Evolutionary conservation across 2,329 filamentous ascomycete genomes (phyloP), one percentile per base, ranked within the genome.

Genomic region (Didymosphaeria variabile): DNA sequence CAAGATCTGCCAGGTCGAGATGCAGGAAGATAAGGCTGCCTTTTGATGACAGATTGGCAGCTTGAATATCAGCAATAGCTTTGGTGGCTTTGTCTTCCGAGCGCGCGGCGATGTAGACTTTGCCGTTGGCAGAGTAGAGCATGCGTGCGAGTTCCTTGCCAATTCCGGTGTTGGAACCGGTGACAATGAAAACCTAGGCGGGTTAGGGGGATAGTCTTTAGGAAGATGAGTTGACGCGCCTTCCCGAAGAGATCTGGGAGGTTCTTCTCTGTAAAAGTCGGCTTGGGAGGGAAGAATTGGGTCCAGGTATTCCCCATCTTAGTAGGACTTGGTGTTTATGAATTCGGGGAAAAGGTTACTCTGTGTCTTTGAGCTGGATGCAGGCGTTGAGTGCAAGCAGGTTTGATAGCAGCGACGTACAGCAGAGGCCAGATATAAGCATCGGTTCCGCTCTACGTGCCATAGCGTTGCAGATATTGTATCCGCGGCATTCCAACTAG

Each of bases 71-170:
- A 1, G 72, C 67, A 51, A 88, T 83, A 17, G 84, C 84, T 2
- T 69, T 63, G 6, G 67, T 63, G 12, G 77, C 82, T 66, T 84
- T 85, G 31, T 78, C 71, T 49, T 77, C 67, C 7, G 72, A 80
- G 31, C 85, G 82, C 6, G 80, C 80, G 17, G 84, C 83, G 34
- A 86, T 73, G 72, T 86, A 87, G 23, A 87, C 81, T 0, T 76
- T 84, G 36, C 80, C 85, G 57, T 86, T 84, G 38, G 79, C 81
- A 13, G 76, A 72, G 72, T 88, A 88, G 12, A 89, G 78, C 3
- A 88, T 80, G 42, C 81, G 80, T 34, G 77, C 78, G 21, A 88
- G 78, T 64, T 87, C 83, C 44, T 82, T 80, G 10, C 86, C 86
- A 7, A 87, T 78, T 38, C 82, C 82, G 0, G 79, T 69, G 55